phyloP scores from a whole-genome alignment of 2,329 filamentous ascomycete species.

The Cercospora brassicicola region DNA sequence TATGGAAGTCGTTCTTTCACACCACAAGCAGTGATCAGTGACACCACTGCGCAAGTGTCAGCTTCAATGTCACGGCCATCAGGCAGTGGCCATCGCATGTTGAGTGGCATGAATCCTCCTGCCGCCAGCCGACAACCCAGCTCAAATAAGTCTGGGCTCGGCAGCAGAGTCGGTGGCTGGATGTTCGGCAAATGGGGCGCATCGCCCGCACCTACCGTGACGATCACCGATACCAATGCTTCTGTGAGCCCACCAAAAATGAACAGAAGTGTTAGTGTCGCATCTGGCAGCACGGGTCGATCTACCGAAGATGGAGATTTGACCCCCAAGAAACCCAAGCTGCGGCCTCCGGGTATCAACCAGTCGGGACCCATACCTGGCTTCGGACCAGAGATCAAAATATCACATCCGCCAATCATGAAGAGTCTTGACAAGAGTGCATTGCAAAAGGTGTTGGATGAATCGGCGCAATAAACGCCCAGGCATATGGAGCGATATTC shows the following conservation, averaged over 20 bases:
- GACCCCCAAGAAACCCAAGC: conserved; percentile 41
- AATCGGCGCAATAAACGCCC: not conserved
- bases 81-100: conserved; percentile 32
- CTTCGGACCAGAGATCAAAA: conserved; percentile 59
- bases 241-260: conserved; percentile 16
- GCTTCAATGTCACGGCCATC: conserved; percentile 45
- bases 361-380: conserved; percentile 73
- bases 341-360: conserved; percentile 71
- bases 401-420: conserved; percentile 57
- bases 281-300: conserved; percentile 25
- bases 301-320: conserved; percentile 34
- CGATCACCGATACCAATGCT: conserved; percentile 14
- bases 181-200: conserved; percentile 64
- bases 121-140: conserved; percentile 14
- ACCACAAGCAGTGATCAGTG: conserved; percentile 48
- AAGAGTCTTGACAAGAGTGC: conserved; percentile 61
- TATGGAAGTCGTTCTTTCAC: conserved; percentile 51
- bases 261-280: conserved; percentile 19
- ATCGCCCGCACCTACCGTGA: conserved; percentile 45
- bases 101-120: conserved; percentile 37
- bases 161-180: conserved; percentile 64
- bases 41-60: conserved; percentile 38
- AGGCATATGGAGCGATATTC: not conserved
- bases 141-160: conserved; percentile 36
- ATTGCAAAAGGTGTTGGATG: conserved; percentile 45